Conservation (phyloP, 2,329 filamentous ascomycete species). For the Monosporascus cannonballus region DNA sequence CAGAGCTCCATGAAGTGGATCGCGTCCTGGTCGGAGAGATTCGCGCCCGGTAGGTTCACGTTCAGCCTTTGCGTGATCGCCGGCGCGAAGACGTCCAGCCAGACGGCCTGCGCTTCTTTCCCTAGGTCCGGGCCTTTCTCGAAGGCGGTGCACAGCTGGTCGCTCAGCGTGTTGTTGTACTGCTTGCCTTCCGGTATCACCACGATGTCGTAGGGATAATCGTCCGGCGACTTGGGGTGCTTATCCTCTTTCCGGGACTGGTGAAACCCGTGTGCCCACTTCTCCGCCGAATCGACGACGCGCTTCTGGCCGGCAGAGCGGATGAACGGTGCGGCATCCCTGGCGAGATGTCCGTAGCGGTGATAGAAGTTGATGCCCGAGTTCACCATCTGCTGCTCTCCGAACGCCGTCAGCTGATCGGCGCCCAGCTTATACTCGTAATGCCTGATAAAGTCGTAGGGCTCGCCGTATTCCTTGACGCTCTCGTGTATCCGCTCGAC, state of each 20-base stretch:
- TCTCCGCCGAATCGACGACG: conserved; percentile 67
- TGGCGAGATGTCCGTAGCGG: conserved; percentile 61
- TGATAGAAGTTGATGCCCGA: conserved; percentile 71
- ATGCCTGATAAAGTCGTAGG: conserved; percentile 63
- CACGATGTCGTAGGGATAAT: conserved; percentile 51
- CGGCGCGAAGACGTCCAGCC: conserved; percentile 58
- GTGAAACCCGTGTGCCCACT: conserved; percentile 73
- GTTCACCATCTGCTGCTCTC: conserved; percentile 63
- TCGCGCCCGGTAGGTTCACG: conserved; percentile 58
- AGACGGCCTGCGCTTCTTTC: conserved; percentile 46
- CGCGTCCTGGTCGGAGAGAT: conserved; percentile 56
- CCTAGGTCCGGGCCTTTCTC: conserved; percentile 52
- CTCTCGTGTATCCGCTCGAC: conserved; percentile 58
- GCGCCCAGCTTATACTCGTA: conserved; percentile 67
- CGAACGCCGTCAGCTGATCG: conserved; percentile 63
- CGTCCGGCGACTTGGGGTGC: conserved; percentile 32
- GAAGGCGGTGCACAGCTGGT: conserved; percentile 65
- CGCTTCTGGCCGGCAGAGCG: conserved; percentile 64
- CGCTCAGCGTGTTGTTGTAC: conserved; percentile 77
- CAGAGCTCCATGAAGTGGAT: conserved; percentile 83
- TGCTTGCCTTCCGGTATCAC: conserved; percentile 60
- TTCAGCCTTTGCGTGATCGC: conserved; percentile 67
- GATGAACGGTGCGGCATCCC: conserved; percentile 58
- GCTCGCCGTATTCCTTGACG: conserved; percentile 50
- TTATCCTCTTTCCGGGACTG: conserved; percentile 38